A percentile compares a stretch with the other conserved stretches of the same genome.
Evolutionary conservation across 2,329 filamentous ascomycete species (phyloP).

Genomic region (Emydomyces testavorans): DNA sequence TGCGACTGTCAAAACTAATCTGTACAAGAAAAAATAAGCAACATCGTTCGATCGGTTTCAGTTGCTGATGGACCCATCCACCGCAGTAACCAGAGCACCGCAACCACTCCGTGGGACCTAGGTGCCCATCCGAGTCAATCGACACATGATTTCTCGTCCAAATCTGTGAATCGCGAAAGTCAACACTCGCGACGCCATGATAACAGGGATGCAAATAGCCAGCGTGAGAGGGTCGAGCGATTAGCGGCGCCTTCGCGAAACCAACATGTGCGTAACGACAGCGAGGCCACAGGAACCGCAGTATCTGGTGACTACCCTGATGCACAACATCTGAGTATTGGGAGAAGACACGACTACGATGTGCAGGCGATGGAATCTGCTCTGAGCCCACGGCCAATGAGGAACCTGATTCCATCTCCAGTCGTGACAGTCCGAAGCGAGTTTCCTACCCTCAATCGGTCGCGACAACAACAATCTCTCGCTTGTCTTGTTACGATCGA

Average conservation of each 20-base stretch:
- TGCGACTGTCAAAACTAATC: background rate
- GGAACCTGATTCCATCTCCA: constrained; percentile 81
- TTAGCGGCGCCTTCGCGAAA: constrained; percentile 31
- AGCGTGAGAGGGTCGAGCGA: constrained; percentile 38
- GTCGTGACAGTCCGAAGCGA: constrained; percentile 92
- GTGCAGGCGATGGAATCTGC: constrained; percentile 91
- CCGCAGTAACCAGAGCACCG: constrained; percentile 45
- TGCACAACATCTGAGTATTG: constrained; percentile 53
- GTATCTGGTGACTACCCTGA: constrained; percentile 74
- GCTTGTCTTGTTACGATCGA: constrained; percentile 92
- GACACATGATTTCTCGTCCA: constrained; percentile 24
- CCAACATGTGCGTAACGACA: constrained; percentile 64
- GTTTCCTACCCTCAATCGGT: constrained; percentile 85
- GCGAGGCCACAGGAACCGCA: constrained; percentile 57
- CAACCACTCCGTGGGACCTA: constrained; percentile 50
- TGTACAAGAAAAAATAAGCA: constrained; percentile 76
- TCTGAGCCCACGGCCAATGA: constrained; percentile 57
- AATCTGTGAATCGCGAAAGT: constrained; percentile 17
- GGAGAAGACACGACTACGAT: constrained; percentile 82
- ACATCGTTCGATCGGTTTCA: constrained; percentile 74
- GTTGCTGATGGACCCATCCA: constrained; percentile 48
- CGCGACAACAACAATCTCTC: constrained; percentile 84
- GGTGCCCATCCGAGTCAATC: constrained; percentile 25
- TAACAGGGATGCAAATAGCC: constrained; percentile 32
- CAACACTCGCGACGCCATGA: constrained; percentile 29